Base-by-base conservation (phyloP, 31 red algal species). In the Odonthalia washingtoniensis region DNA sequence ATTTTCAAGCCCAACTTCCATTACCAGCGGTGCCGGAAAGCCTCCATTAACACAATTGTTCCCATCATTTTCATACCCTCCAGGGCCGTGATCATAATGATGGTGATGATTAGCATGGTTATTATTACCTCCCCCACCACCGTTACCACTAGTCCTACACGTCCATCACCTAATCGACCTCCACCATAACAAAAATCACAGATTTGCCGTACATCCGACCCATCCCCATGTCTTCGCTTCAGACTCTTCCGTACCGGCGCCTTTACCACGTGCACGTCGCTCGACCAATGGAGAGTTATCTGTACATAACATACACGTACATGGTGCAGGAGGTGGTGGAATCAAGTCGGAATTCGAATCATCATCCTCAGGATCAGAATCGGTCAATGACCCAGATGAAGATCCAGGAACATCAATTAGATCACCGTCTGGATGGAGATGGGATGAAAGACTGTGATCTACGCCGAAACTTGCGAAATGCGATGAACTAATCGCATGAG, bases 331-430 rank as follows among this genome's bases (percentile, higher is more conserved):
- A 6, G 90, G 91, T 21, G 89, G 90, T 21, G 95, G 92, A 70
- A 95, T 81, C 30, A 95, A 72, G 57, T 98, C 95, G 26, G 88
- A 90, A 53, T 94, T 87, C 39, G 89, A 90, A 83, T 97, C 95
- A 64, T 94, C 89, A 42, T 98, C 93, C 16, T 94, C 95, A 57
- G 86, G 86, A 35, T 93, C 91, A 2, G 94, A 91, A 73, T 95
- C n/a, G n/a, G n/a, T n/a, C n/a, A n/a, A n/a, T n/a, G n/a, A n/a
- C n/a, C n/a, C n/a, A n/a, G n/a, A n/a, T n/a, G n/a, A n/a, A n/a
- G n/a, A n/a, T n/a, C n/a, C n/a, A n/a, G n/a, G n/a, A n/a, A n/a
- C n/a, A n/a, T n/a, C n/a, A n/a, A n/a, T n/a, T n/a, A n/a, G n/a
- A n/a, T n/a, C n/a, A n/a, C n/a, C n/a, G n/a, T n/a, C n/a, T n/a